Conservation (phyloP, 2,329 filamentous ascomycete species). For the Trichoderma sp. region DNA sequence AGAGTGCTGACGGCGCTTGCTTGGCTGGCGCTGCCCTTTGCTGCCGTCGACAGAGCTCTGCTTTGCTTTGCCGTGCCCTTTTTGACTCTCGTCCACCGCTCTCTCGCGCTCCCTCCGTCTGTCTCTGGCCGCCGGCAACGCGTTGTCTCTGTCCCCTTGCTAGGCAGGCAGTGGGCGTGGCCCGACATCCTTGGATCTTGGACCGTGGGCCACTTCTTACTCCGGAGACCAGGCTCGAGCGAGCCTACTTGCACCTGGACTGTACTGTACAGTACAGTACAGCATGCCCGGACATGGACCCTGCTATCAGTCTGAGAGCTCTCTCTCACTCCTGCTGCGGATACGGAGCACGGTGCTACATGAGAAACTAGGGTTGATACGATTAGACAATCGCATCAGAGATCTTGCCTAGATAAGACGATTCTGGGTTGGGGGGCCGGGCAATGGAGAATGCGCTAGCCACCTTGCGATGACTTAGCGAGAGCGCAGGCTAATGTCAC, state of each 20-base stretch:
- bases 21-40: constrained; percentile 18
- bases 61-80: background rate
- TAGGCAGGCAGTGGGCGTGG: constrained; percentile 11
- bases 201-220: background rate
- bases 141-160: background rate
- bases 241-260: background rate
- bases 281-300: background rate
- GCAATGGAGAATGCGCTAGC: constrained; percentile 18
- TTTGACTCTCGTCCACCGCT: constrained; percentile 22
- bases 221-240: background rate
- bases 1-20: constrained; percentile 27
- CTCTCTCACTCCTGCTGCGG: constrained; percentile 9
- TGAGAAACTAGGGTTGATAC: constrained; percentile 22
- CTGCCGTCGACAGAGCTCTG: constrained; percentile 7
- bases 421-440: constrained; percentile 20
- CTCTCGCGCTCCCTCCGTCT: constrained; percentile 11
- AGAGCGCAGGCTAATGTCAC: constrained; percentile 9
- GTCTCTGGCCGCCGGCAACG: constrained; percentile 1
- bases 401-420: constrained; percentile 24
- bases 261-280: background rate
- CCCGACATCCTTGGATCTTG: constrained; percentile 1
- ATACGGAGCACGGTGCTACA: constrained; percentile 9
- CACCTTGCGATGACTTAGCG: constrained; percentile 23
- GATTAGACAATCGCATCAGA: constrained; percentile 25
- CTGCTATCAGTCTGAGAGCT: constrained; percentile 15